Evolutionary conservation across 2,329 filamentous ascomycete species (phyloP).

Genomic region (Colletotrichum cereale): DNA sequence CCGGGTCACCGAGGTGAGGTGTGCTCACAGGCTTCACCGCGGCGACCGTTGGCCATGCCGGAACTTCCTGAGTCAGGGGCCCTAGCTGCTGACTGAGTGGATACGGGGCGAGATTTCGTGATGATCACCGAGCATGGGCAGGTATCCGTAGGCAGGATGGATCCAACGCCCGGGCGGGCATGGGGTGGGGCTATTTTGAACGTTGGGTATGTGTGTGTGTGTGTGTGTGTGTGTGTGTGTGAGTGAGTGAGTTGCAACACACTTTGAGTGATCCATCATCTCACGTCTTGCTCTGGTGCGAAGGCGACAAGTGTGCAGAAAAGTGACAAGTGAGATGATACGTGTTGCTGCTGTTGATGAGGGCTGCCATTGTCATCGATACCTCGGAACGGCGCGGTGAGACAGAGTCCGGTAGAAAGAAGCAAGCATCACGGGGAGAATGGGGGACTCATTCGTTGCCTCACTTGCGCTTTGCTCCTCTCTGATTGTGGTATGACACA

Average conservation of each 20-base stretch:
- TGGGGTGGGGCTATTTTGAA: slow-evolving; percentile 8
- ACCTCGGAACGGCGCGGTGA: slow-evolving; percentile 4
- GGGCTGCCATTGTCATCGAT: background rate
- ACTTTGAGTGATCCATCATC: too few species aligned
- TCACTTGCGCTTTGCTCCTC: background rate
- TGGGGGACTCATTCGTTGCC: background rate
- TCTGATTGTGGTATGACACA: slow-evolving; percentile 8
- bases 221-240: too few species aligned
- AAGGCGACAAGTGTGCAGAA: background rate
- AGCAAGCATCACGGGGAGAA: background rate
- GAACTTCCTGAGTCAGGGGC: slow-evolving; percentile 24
- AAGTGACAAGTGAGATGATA: background rate
- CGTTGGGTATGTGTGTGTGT: background rate
- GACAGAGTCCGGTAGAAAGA: slow-evolving; percentile 1
- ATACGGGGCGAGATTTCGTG: slow-evolving; percentile 17
- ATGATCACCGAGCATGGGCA: slow-evolving; percentile 29
- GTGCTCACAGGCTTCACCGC: slow-evolving; percentile 15
- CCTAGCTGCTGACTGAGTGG: slow-evolving; percentile 15
- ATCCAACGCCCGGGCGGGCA: slow-evolving; percentile 4
- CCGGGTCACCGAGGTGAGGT: background rate
- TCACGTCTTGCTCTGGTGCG: background rate
- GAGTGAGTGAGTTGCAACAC: too few species aligned
- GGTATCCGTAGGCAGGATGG: too few species aligned
- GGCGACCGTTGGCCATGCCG: slow-evolving; percentile 5
- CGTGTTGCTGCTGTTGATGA: background rate